Evolutionary conservation across 345 rosid species (phyloP), one percentile per base, ranked within the genome.

Genomic region (Melastoma malabathricum): DNA sequence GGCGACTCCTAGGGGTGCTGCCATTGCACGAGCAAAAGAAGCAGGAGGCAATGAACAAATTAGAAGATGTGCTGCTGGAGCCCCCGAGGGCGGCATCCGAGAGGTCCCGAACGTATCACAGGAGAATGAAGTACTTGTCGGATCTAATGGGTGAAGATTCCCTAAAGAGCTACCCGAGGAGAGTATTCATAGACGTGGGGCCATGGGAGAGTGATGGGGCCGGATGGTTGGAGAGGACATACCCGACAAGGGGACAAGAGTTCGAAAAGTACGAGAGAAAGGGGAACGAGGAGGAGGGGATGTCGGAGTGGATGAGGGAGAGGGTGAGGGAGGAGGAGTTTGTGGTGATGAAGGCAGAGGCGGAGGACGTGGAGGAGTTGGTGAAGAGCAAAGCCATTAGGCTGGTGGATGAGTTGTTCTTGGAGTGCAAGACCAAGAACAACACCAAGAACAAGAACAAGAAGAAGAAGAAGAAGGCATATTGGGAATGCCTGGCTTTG

Each of bases 281-380:
- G 41, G 41, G 12, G 0, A 65, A 67, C 43, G 73, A 61, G 53
- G 47, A 48, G 8, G 41, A 34, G 14, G 82, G 81, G 47, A 75
- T 84, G 70, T 66, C 84, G 8, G 79, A 72, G 50, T 88, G 94
- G 97, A 22, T 84, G 38, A 75, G 60, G 50, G 72, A 65, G 69
- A 81, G 78, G 51, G 88, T 76, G 62, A 78, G 71, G 57, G 78
- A 75, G 19, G 82, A 68, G 2, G 86, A 88, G 55, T 84, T 68
- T 43, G 84, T 82, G 60, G 94, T 88, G 77, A 78, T 78, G 88
- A 84, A 84, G 59, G 90, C 94, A 9, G 80, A 84, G 57, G 88
- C 84, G 0, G 89, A 86, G 55, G 71, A 69, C 10, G 93, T 83
- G 54, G 89, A 81, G 49, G 93, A 81, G 56, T 68, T 83, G 75